Conservation (phyloP, 768 basidiomycete genomes). For the Daedaleopsis sinensis region DNA sequence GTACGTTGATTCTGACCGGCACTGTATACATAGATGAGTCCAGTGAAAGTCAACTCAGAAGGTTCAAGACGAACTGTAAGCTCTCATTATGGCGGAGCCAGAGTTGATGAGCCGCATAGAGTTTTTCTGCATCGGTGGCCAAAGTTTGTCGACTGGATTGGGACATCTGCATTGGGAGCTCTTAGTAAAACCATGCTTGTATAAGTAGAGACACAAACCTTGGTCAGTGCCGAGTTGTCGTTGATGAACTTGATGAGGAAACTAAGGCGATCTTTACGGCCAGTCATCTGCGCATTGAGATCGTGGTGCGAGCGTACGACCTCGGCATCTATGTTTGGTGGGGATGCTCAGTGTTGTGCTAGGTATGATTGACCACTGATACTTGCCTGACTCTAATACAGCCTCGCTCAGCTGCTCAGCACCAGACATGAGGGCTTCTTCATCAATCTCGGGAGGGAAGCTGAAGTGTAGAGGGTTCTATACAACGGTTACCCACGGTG, state of each 20-base stretch:
- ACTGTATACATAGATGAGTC: constrained; percentile 35
- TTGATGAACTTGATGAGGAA: constrained; percentile 92
- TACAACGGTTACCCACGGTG: background rate
- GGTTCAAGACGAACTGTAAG: constrained; percentile 51
- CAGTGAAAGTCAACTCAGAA: background rate
- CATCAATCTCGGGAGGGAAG: constrained; percentile 79
- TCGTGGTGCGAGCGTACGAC: constrained; percentile 79
- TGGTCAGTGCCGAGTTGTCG: constrained; percentile 77
- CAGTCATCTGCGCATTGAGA: constrained; percentile 73
- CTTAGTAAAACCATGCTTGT: background rate
- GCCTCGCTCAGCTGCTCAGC: constrained; percentile 75
- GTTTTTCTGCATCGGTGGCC: constrained; percentile 83
- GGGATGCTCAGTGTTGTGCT: background rate
- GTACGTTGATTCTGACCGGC: constrained; percentile 60
- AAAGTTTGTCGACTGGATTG: constrained; percentile 76
- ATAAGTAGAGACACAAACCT: constrained; percentile 47
- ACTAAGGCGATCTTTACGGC: constrained; percentile 72
- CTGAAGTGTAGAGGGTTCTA: constrained; percentile 82
- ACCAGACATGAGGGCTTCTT: constrained; percentile 76
- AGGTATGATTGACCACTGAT: background rate
- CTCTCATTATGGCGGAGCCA: constrained; percentile 79
- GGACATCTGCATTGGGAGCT: constrained; percentile 61
- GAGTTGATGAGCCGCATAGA: constrained; percentile 78
- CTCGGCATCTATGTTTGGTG: constrained; percentile 52
- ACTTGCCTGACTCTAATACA: constrained; percentile 72